These are phyloP conservation scores for Paramecium biaurelia DNA, from an alignment of 73 alveolate species.

Conservation along the genomic window DNA sequence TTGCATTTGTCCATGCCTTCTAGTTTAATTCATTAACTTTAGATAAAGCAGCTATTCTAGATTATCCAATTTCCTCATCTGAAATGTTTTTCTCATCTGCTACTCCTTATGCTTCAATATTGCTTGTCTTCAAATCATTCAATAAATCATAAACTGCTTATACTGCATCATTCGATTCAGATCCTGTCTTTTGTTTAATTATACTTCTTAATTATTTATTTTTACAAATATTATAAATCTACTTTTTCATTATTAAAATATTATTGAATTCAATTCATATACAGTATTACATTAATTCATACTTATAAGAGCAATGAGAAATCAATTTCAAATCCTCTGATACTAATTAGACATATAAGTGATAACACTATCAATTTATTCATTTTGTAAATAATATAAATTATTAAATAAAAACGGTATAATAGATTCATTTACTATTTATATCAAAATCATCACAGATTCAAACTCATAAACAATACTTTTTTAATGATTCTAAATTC, in stretches of 20 bases:
- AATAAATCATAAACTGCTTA: not conserved
- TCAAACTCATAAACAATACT: not conserved
- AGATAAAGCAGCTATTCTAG: not conserved
- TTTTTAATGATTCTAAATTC: not conserved
- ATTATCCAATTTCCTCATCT: not conserved
- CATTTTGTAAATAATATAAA: not conserved
- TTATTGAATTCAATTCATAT: too few relatives aligned
- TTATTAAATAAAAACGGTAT: not conserved
- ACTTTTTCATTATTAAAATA: too few relatives aligned
- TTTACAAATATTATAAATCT: too few relatives aligned
- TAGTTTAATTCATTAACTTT: not conserved
- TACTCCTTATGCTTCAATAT: not conserved
- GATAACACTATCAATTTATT: not conserved
- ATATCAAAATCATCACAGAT: not conserved
- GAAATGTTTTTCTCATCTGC: slow-evolving; percentile 32
- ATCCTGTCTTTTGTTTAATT: not conserved
- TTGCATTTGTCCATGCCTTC: slow-evolving; percentile 15
- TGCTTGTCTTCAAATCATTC: slow-evolving; percentile 30
- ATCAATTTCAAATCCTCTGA: not conserved
- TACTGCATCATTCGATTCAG: slow-evolving; percentile 5
- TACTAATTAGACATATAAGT: not conserved
- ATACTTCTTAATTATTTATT: too few relatives aligned
- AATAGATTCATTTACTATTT: not conserved
- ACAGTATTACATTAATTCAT: not conserved
- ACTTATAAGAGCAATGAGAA: not conserved